Conservation (phyloP, 106 monocot species). For the Amphibolis antarctica region DNA sequence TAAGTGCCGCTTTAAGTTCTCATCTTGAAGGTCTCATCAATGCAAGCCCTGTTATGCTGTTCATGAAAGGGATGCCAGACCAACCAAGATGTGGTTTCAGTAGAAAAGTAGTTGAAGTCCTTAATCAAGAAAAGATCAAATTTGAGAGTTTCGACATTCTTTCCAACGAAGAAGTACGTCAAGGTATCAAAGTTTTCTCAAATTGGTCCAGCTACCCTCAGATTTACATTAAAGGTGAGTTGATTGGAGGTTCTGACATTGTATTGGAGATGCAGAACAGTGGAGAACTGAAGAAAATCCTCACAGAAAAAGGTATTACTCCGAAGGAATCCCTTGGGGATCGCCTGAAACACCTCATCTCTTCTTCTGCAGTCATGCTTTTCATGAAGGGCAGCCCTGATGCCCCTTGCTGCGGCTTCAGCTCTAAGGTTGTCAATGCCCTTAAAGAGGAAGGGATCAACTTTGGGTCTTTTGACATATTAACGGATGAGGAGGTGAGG, state of each 20-base stretch:
- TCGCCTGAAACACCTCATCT: constrained; percentile 41
- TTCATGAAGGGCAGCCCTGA: constrained; percentile 93
- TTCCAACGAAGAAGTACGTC: constrained; percentile 65
- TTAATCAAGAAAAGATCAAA: constrained; percentile 58
- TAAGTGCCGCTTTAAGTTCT: constrained; percentile 34
- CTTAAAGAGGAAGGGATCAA: constrained; percentile 54
- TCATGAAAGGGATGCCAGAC: constrained; percentile 75
- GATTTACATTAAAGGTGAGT: constrained; percentile 72
- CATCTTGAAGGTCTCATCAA: constrained; percentile 49
- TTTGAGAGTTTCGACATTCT: constrained; percentile 68
- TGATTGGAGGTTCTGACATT: constrained; percentile 82
- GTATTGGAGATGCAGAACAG: constrained; percentile 81
- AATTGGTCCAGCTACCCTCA: constrained; percentile 95
- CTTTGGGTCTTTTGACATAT: constrained; percentile 78
- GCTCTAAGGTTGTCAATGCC: constrained; percentile 79
- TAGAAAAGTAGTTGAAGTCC: constrained; percentile 59
- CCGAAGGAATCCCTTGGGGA: constrained; percentile 39
- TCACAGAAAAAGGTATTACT: constrained; percentile 48
- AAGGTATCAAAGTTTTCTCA: constrained; percentile 67
- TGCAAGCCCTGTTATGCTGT: constrained; percentile 57
- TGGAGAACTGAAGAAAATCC: constrained; percentile 50
- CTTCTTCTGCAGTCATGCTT: constrained; percentile 50
- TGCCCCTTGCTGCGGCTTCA: constrained; percentile 74
- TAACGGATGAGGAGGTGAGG: constrained; percentile 81
- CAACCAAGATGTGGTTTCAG: constrained; percentile 80